A percentile compares a stretch with the other conserved stretches of the same genome.
Conservation (phyloP, 306 rosid species). For the Dalbergia oliveri region DNA sequence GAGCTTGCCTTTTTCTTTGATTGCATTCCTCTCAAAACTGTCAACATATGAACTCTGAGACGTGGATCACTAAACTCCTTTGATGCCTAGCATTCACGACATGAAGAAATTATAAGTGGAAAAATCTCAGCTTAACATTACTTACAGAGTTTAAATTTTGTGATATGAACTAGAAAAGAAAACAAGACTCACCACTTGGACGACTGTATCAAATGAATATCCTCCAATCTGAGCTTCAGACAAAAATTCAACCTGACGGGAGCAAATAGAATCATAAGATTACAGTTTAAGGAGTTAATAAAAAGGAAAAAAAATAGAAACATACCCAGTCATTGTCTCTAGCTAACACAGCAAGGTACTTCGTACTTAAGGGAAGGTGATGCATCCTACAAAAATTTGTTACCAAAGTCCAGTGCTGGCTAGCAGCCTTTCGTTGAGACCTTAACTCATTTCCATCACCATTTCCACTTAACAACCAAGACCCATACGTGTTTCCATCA, state of each 20-base stretch:
- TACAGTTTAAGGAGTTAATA: slow-evolving; percentile 34
- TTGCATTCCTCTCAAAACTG: slow-evolving; percentile 88
- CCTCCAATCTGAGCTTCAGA: slow-evolving; percentile 96
- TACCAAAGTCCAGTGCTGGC: slow-evolving; percentile 93
- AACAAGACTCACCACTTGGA: slow-evolving; percentile 70
- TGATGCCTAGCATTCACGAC: slow-evolving; percentile 75
- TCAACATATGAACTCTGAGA: slow-evolving; percentile 81
- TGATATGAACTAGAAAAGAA: slow-evolving; percentile 19
- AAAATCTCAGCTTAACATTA: slow-evolving; percentile 3
- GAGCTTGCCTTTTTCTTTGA: slow-evolving; percentile 78
- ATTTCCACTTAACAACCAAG: slow-evolving; percentile 82
- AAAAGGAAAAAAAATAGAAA: slow-evolving; percentile 1
- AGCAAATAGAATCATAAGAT: slow-evolving; percentile 33
- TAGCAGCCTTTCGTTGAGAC: slow-evolving; percentile 88
- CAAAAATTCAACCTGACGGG: slow-evolving; percentile 84
- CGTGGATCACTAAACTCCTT: slow-evolving; percentile 91
- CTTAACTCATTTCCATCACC: slow-evolving; percentile 85
- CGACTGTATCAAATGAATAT: slow-evolving; percentile 76
- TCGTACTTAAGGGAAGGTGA: slow-evolving; percentile 84
- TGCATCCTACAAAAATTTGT: slow-evolving; percentile 88
- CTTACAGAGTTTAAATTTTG: slow-evolving; percentile 19
- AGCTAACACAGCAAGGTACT: slow-evolving; percentile 85
- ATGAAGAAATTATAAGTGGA: slow-evolving; percentile 40
- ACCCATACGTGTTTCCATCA: slow-evolving; percentile 84
- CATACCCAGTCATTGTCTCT: slow-evolving; percentile 97